Conservation (phyloP, 2,329 filamentous ascomycete genomes). For the Aspergillus spinulosporus region DNA sequence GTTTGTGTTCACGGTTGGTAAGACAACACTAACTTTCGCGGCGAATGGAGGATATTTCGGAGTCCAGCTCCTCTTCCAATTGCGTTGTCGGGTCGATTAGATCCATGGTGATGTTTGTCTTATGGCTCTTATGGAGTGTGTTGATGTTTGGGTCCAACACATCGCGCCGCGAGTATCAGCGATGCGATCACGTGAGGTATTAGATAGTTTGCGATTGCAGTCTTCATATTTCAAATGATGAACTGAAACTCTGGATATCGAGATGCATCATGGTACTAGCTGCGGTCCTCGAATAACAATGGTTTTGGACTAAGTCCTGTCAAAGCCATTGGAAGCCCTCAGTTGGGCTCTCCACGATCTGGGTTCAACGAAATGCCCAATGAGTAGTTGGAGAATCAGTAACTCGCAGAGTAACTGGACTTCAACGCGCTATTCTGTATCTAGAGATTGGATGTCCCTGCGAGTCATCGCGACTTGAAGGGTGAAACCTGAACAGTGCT, state of each 20-base stretch:
- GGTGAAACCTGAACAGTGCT: neutral
- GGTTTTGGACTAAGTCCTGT: too few relatives aligned
- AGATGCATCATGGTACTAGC: too few relatives aligned
- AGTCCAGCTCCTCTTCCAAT: conserved; percentile 36
- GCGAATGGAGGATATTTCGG: conserved; percentile 44
- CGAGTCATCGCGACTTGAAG: neutral
- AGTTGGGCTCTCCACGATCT: neutral
- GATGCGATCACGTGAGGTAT: conserved; percentile 11
- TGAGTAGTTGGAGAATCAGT: neutral
- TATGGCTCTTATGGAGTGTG: neutral
- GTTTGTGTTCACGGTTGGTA: neutral
- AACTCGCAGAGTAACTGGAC: neutral
- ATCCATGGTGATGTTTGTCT: conserved; percentile 8
- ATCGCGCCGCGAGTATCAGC: conserved; percentile 9
- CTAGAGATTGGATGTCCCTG: neutral
- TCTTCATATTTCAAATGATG: too few relatives aligned
- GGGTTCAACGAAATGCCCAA: neutral
- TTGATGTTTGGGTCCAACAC: conserved; percentile 1
- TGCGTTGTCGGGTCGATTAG: neutral
- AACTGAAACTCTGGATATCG: too few relatives aligned
- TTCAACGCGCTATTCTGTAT: neutral
- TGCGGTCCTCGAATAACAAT: too few relatives aligned
- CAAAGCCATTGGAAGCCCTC: too few relatives aligned
- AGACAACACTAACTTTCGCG: conserved; percentile 39
- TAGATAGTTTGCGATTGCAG: neutral